Evolutionary conservation across 306 rosid species (phyloP).

Genomic region (Acacia confusa): DNA sequence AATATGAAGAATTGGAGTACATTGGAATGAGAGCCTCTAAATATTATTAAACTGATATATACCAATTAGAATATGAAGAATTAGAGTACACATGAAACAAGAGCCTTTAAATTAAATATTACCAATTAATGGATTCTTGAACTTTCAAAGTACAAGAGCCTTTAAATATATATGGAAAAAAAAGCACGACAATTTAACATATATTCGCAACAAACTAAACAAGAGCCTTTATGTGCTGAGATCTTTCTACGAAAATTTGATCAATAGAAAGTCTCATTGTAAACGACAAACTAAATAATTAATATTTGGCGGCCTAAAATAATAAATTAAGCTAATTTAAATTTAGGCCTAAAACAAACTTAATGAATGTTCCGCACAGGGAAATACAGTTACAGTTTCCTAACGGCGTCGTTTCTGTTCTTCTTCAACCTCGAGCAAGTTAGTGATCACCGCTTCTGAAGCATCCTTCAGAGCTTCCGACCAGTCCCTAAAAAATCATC

Average conservation of each 20-base stretch:
- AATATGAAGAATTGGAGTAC: too few relatives aligned
- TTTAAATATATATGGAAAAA: too few relatives aligned
- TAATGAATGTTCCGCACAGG: background rate
- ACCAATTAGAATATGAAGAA: too few relatives aligned
- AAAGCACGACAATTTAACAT: background rate
- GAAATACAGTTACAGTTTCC: background rate
- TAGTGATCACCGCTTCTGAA: slow-evolving; percentile 45
- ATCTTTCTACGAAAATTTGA: background rate
- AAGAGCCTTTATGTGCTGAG: background rate
- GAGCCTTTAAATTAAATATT: too few relatives aligned
- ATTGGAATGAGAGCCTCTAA: too few relatives aligned
- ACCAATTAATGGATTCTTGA: too few relatives aligned
- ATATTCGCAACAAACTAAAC: too few relatives aligned
- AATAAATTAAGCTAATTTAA: slow-evolving; percentile 20
- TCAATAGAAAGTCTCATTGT: background rate
- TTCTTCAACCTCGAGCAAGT: slow-evolving; percentile 48
- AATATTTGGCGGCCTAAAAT: slow-evolving; percentile 26
- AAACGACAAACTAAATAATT: slow-evolving; percentile 25
- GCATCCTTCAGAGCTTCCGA: slow-evolving; percentile 42
- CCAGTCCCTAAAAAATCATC: slow-evolving; percentile 43
- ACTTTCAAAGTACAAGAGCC: too few relatives aligned
- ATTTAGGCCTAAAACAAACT: slow-evolving; percentile 36
- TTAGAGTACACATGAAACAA: too few relatives aligned
- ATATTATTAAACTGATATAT: too few relatives aligned
- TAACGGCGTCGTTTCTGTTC: slow-evolving; percentile 21